Evolutionary conservation across 306 rosid species (phyloP), one percentile per base, ranked within the genome.

Genomic region (Hylodesmum podocarpum): DNA sequence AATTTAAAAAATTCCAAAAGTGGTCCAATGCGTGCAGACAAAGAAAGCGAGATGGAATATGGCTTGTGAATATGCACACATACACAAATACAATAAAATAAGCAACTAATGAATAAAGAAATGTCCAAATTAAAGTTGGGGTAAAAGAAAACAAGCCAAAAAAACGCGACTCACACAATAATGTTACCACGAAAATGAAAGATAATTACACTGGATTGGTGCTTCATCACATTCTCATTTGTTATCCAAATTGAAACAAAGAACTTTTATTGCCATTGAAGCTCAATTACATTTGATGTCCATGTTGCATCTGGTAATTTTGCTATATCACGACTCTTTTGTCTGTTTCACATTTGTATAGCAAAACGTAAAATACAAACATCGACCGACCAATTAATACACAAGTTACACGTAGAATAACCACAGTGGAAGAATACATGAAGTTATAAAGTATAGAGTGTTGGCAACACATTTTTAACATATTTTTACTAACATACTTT

Each of bases 291-390:
- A 27, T 49, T 40, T 58, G 28, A 14, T 28, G 12, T 40, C 8
- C 72, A 39, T 47, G 28, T 22, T 76, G 55, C 80, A 55, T 66
- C 75, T 61, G 69, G 71, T 54, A 73, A 80, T 85, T 81, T 78
- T 76, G 88, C 86, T 76, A 79, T 83, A 40, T 62, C 19, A 9
- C 34, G n/a, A 47, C 41, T 12, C n/a, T 46, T 58, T 41, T 0
- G 18, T 16, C 34, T 41, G 59, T 47, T 46, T 68, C 75, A 28
- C 59, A 69, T 22, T 78, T 62, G 73, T 62, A 72, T 55, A 80
- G 87, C 89, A 84, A 78, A 84, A 82, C 65, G 37, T 79, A 88
- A 86, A 81, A 68, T 77, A 65, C 77, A 66, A 77, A 75, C 43
- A 19, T 58, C 68, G 24, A 55, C 7, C 12, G 49, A 63, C 50